Percentiles rank a stretch among this genome's conserved stretches.
Evolutionary conservation across 2,329 filamentous ascomycete genomes (phyloP).

Genomic region (Talaromyces sp.): DNA sequence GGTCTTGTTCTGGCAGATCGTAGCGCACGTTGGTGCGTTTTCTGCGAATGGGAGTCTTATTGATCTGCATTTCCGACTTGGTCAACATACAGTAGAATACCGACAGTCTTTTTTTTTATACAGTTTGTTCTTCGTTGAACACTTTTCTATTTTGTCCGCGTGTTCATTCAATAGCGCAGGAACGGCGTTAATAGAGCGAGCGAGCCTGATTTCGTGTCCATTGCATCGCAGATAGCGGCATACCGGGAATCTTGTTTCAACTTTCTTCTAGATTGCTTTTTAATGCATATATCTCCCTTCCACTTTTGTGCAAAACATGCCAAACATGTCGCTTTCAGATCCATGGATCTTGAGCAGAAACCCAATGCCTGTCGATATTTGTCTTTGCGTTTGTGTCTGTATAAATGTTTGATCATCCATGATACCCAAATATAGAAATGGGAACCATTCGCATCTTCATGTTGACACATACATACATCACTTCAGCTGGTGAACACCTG

Average conservation of each 20-base stretch:
- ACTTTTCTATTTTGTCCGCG: background rate
- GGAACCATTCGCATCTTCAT: background rate
- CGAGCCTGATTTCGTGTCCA: background rate
- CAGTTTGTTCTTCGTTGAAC: background rate
- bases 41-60: slow-evolving; percentile 62
- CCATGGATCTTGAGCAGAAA: background rate
- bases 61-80: slow-evolving; percentile 28
- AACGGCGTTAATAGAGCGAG: slow-evolving; percentile 12
- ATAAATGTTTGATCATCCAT: background rate
- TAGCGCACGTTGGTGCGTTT: slow-evolving; percentile 66
- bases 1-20: slow-evolving; percentile 62
- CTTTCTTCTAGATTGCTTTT: background rate
- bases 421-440: background rate
- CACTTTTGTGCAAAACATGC: background rate
- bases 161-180: slow-evolving; percentile 6
- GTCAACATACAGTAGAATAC: background rate
- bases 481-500: slow-evolving; percentile 31
- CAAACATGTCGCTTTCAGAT: background rate
- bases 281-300: background rate
- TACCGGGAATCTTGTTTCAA: slow-evolving; percentile 9
- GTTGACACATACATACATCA: background rate
- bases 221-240: slow-evolving; percentile 13
- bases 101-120: background rate
- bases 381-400: slow-evolving; percentile 1
- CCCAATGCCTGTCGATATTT: background rate